These are phyloP conservation scores for Fusarium hostae DNA, from an alignment of 2,329 filamentous ascomycete species.

Conservation along the genomic window DNA sequence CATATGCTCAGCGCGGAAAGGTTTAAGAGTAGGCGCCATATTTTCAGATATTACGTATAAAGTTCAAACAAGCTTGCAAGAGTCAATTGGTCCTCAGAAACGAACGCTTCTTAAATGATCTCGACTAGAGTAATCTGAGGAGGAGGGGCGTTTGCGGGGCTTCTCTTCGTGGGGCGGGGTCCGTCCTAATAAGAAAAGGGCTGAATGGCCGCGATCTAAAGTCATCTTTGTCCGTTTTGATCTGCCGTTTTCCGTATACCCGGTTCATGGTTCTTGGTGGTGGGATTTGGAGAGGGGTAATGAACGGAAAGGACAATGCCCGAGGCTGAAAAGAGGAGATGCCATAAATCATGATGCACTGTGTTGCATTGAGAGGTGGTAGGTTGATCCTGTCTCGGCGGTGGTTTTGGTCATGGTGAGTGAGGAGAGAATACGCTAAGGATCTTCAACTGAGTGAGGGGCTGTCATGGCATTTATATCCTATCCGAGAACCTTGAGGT, in stretches of 20 bases:
- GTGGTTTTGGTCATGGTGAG: not conserved
- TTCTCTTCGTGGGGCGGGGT: slow-evolving; percentile 21
- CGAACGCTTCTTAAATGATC: not conserved
- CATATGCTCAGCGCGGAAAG: slow-evolving; percentile 81
- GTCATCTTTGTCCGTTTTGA: slow-evolving; percentile 11
- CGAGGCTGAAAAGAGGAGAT: not conserved
- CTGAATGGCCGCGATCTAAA: slow-evolving; percentile 21
- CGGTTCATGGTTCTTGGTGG: not conserved
- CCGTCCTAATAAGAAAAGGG: slow-evolving; percentile 6
- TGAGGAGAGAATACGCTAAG: not conserved
- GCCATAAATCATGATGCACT: not conserved
- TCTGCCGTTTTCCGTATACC: slow-evolving; percentile 14
- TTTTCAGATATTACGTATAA: not conserved
- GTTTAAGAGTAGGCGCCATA: slow-evolving; percentile 50
- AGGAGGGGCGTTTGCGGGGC: slow-evolving; percentile 36
- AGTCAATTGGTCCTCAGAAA: not conserved
- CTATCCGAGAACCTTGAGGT: not conserved
- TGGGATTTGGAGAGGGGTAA: slow-evolving; percentile 21
- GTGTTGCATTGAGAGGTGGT: slow-evolving; percentile 11
- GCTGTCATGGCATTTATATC: not conserved
- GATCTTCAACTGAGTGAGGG: not conserved
- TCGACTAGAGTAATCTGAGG: not conserved
- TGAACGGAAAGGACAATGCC: not conserved
- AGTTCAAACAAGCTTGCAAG: not conserved
- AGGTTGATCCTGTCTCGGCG: not conserved